Conservation (phyloP, 2,329 filamentous ascomycete species). For the Colletotrichum higginsianum region DNA sequence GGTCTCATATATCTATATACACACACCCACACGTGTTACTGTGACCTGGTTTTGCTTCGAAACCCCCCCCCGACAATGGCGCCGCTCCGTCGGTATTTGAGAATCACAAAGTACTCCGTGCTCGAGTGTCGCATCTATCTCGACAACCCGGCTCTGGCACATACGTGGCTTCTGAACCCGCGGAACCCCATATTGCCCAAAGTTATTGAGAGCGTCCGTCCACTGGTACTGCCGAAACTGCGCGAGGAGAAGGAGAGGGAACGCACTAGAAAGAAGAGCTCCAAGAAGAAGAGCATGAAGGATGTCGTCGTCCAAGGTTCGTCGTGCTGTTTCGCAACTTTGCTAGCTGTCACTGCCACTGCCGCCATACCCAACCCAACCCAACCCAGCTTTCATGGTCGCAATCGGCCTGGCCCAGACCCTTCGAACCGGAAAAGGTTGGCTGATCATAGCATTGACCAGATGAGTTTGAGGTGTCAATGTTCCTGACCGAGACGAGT, state of each 20-base stretch:
- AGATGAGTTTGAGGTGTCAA: constrained; percentile 97
- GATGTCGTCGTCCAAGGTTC: constrained; percentile 87
- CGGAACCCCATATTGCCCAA: constrained; percentile 83
- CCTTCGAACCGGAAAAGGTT: neutral
- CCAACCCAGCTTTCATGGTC: constrained; percentile 34
- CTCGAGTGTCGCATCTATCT: constrained; percentile 98
- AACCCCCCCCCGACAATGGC: constrained; percentile 72
- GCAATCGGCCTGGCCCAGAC: constrained; percentile 15
- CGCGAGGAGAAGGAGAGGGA: constrained; percentile 84
- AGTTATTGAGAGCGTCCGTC: constrained; percentile 88
- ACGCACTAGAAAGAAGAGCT: constrained; percentile 70
- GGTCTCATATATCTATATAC: neutral
- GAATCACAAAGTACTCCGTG: constrained; percentile 93
- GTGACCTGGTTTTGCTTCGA: neutral
- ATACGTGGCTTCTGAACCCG: constrained; percentile 87
- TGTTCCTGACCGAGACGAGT: constrained; percentile 90
- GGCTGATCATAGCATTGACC: constrained; percentile 30
- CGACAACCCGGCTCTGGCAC: constrained; percentile 86
- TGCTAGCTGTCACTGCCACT: constrained; percentile 17
- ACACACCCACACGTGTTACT: neutral
- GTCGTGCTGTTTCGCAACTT: constrained; percentile 45
- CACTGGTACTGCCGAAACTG: constrained; percentile 90
- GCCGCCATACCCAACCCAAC: constrained; percentile 26
- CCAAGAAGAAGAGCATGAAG: constrained; percentile 86
- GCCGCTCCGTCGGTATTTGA: constrained; percentile 88